Base-by-base conservation (phyloP, 2,329 filamentous ascomycete species). In the Penicillium freii region DNA sequence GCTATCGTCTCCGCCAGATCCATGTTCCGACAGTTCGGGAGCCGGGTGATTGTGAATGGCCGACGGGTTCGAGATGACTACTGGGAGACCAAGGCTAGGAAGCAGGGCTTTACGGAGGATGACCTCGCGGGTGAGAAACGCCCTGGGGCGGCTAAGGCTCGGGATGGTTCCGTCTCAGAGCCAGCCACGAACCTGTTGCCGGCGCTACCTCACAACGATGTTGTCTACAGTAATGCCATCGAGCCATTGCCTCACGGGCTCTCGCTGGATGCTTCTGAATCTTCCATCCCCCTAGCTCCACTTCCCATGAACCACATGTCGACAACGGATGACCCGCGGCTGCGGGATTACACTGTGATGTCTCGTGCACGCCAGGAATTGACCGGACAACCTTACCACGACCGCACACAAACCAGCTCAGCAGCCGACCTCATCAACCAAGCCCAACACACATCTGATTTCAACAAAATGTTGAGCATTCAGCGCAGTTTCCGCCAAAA, bases 1-100 rank as follows among this genome's bases (percentile, higher is more conserved):
- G 94, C 94, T 51, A 97, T 99, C 61, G 94, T 99, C 43, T 97
- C 94, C 0, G 94, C 94, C 31, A 87, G 91, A 63, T 97, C 93
- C 66, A 99, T 99, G 94, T 99, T 97, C 76, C 87, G 94, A 43
- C 94, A 99, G 74, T 99, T 99, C 74, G 94, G 94, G 48, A 97
- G 92, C 74, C 85, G 94, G 62, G 89, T 99, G 51, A 94, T 99
- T 62, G 86, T 90, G 36, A 90, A 92, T 69, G 94, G 94, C 34
- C 85, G 93, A 61, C 84, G 94, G 57, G 94, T 99, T 42, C 88
- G 94, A 49, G 94, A 99, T 76, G 94, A 99, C 73, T 99, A 99
- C 76, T 99, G 94, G 94, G 94, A 97, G 75, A 90, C 88, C 70
- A 97, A 97, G 77, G 94, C 94, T 8, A 84, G 90, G 47, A 99